phyloP scores from a whole-genome alignment of 192 early-diverging fungal species.

The Coemansia sp. region DNA sequence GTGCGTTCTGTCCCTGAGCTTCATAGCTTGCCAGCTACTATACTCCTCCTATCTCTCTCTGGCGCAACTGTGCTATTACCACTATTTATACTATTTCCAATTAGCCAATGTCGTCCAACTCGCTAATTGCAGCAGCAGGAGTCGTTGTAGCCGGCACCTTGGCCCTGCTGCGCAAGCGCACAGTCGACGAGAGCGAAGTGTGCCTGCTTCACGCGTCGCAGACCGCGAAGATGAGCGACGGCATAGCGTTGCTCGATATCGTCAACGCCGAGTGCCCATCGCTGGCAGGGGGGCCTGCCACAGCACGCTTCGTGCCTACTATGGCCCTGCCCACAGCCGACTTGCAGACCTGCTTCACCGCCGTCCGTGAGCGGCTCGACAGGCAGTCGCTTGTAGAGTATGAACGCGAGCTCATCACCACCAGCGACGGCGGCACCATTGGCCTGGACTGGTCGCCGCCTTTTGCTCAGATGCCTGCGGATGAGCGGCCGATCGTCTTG shows the following conservation, averaged over 20 bases:
- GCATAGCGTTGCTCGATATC: constrained; percentile 30
- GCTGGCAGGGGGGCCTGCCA: constrained; percentile 41
- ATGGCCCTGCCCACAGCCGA: constrained; percentile 74
- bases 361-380: constrained; percentile 57
- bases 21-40: too few species aligned
- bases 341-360: constrained; percentile 68
- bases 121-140: constrained; percentile 20
- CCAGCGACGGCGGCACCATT: constrained; percentile 85
- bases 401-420: constrained; percentile 61
- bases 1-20: too few species aligned
- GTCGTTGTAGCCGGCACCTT: constrained; percentile 20
- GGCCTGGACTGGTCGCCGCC: constrained; percentile 88
- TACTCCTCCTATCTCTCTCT: too few species aligned
- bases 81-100: background rate
- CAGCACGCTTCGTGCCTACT: constrained; percentile 69
- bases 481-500: constrained; percentile 75
- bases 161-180: constrained; percentile 30
- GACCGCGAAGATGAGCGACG: constrained; percentile 20
- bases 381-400: constrained; percentile 22
- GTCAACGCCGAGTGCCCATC: constrained; percentile 58
- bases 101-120: constrained; percentile 28
- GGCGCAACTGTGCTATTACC: too few species aligned
- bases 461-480: constrained; percentile 56
- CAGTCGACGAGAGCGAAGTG: constrained; percentile 40
- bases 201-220: constrained; percentile 40